Evolutionary conservation across 306 rosid species (phyloP).

Genomic region (Fragaria iinumae): DNA sequence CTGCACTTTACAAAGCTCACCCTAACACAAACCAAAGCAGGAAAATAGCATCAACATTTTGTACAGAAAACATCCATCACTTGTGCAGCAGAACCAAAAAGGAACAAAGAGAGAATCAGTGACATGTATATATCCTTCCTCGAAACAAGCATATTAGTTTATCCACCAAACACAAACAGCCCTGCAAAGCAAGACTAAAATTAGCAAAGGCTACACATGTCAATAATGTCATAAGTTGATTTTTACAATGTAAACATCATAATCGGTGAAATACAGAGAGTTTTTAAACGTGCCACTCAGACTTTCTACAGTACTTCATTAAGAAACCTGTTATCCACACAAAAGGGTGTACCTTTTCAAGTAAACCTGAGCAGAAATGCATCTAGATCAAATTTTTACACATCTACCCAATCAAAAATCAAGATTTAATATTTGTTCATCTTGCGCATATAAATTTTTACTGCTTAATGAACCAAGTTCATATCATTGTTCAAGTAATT

Average conservation of each 20-base stretch:
- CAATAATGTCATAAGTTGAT: background rate
- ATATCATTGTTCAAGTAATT: background rate
- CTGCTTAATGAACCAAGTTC: background rate
- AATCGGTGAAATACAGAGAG: background rate
- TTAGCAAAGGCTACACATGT: background rate
- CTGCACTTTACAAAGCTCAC: background rate
- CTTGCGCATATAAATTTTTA: background rate
- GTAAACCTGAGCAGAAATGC: background rate
- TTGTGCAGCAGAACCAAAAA: background rate
- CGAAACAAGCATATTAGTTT: background rate
- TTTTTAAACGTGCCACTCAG: background rate
- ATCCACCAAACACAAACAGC: background rate
- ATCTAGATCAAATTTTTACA: background rate
- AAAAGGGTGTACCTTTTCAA: background rate
- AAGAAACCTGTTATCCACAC: background rate
- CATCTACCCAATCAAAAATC: background rate
- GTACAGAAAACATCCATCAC: background rate
- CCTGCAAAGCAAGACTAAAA: background rate
- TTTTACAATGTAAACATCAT: background rate
- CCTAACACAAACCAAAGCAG: background rate
- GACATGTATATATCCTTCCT: background rate
- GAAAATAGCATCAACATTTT: background rate
- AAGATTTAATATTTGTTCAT: background rate
- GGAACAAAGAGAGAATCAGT: background rate
- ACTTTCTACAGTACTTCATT: background rate